phyloP scores from a whole-genome alignment of 441 rosid species.

The Brassica hybrid region DNA sequence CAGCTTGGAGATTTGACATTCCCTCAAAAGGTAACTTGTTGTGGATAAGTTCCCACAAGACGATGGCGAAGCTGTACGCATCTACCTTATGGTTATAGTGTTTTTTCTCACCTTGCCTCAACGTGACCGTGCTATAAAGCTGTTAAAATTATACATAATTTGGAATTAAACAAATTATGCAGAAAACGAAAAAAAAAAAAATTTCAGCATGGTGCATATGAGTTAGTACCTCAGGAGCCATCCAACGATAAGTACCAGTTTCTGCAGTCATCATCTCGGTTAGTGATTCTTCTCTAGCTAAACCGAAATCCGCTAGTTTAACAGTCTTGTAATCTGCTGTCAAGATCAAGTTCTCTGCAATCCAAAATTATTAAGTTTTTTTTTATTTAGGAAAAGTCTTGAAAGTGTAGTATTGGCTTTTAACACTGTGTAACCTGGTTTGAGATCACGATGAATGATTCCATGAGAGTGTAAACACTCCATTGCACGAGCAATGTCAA shows the following conservation, averaged over 20 bases:
- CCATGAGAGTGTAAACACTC: constrained; percentile 94
- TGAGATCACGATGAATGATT: constrained; percentile 91
- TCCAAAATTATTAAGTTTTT: background rate
- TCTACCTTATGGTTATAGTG: constrained; percentile 96
- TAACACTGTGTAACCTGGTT: constrained; percentile 66
- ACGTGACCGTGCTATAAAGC: constrained; percentile 95
- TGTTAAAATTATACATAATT: constrained; percentile 34
- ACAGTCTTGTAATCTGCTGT: constrained; percentile 81
- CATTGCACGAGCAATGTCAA: constrained; percentile 96
- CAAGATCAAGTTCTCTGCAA: constrained; percentile 83
- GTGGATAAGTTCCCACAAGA: constrained; percentile 92
- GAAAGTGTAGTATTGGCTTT: background rate
- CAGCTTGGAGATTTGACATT: constrained; percentile 98
- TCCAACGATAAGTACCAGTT: constrained; percentile 97
- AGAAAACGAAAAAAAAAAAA: background rate
- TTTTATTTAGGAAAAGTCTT: background rate
- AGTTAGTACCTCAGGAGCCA: constrained; percentile 89
- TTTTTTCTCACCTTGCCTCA: constrained; percentile 96
- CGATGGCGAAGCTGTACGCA: constrained; percentile 91
- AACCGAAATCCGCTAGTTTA: constrained; percentile 89
- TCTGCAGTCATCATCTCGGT: constrained; percentile 99
- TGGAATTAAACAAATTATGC: background rate
- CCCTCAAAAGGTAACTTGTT: constrained; percentile 98
- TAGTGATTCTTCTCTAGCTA: constrained; percentile 97
- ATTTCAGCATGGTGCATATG: background rate